phyloP scores from a whole-genome alignment of 2,329 filamentous ascomycete genomes.

The Paraphaeosphaeria minitans region DNA sequence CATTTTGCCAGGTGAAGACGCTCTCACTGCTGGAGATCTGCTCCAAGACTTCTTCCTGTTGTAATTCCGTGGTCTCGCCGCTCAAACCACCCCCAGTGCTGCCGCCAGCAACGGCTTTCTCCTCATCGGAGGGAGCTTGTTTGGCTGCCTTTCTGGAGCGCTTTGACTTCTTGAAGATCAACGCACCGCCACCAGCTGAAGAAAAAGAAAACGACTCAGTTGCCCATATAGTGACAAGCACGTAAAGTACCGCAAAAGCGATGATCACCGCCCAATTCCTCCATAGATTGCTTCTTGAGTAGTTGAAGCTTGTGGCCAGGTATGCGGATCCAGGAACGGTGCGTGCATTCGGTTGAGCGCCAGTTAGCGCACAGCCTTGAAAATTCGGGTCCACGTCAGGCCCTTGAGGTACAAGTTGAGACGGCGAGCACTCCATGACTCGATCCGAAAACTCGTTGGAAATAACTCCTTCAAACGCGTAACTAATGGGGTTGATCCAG shows the following conservation, averaged over 20 bases:
- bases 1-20: constrained; percentile 46
- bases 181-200: constrained; percentile 66
- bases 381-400: constrained; percentile 60
- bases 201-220: constrained; percentile 71
- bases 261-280: constrained; percentile 80
- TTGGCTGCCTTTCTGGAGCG: constrained; percentile 61
- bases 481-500: constrained; percentile 57
- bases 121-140: constrained; percentile 60
- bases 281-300: constrained; percentile 64
- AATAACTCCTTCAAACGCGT: constrained; percentile 70
- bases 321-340: constrained; percentile 62
- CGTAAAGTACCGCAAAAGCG: constrained; percentile 75
- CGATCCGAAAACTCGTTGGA: constrained; percentile 67
- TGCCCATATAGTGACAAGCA: constrained; percentile 71
- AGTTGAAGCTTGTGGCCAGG: constrained; percentile 60
- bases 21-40: constrained; percentile 46
- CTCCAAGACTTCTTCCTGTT: constrained; percentile 40
- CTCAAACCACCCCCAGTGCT: constrained; percentile 27
- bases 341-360: constrained; percentile 58
- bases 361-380: constrained; percentile 67
- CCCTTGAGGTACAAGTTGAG: constrained; percentile 65
- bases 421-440: constrained; percentile 62
- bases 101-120: constrained; percentile 53
- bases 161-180: constrained; percentile 73
- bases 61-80: constrained; percentile 24